Evolutionary conservation across 2,329 filamentous ascomycete species (phyloP).

Genomic region (Fusarium oxysporum): DNA sequence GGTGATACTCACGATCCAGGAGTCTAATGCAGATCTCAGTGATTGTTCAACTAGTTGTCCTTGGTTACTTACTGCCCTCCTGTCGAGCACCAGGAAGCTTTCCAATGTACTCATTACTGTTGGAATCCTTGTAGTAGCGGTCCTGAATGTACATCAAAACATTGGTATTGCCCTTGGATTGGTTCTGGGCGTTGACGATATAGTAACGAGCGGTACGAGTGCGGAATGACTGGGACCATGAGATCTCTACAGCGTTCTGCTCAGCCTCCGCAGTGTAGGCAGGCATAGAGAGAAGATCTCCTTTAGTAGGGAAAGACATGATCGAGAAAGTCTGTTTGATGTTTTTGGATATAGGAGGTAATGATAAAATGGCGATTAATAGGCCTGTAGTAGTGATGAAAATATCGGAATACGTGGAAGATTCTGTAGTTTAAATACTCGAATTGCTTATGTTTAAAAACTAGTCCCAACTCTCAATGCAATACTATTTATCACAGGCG

Average conservation of each 20-base stretch:
- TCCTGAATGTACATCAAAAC: constrained; percentile 33
- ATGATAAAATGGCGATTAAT: neutral
- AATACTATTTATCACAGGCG: neutral
- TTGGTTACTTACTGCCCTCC: constrained; percentile 17
- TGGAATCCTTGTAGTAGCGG: constrained; percentile 18
- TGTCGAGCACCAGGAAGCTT: constrained; percentile 9
- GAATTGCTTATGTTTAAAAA: accelerated
- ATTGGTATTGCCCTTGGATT: constrained; percentile 15
- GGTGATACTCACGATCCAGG: constrained; percentile 14
- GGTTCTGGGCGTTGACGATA: constrained; percentile 22
- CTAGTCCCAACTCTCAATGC: accelerated
- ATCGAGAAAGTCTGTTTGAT: neutral
- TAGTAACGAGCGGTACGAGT: constrained; percentile 29
- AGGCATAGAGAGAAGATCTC: constrained; percentile 18
- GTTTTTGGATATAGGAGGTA: neutral
- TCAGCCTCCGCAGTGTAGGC: constrained; percentile 23
- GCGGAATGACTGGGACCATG: constrained; percentile 25
- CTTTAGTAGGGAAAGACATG: constrained; percentile 29
- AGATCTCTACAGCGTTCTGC: constrained; percentile 12
- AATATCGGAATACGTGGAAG: accelerated
- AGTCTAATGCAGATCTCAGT: neutral
- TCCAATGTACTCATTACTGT: constrained; percentile 21
- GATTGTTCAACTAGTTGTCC: accelerated
- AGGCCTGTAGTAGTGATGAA: too few species aligned
- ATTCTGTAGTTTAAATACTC: neutral